These are phyloP conservation scores for Leccinum ochraceum DNA, from an alignment of 768 basidiomycete species.

Conservation along the genomic window DNA sequence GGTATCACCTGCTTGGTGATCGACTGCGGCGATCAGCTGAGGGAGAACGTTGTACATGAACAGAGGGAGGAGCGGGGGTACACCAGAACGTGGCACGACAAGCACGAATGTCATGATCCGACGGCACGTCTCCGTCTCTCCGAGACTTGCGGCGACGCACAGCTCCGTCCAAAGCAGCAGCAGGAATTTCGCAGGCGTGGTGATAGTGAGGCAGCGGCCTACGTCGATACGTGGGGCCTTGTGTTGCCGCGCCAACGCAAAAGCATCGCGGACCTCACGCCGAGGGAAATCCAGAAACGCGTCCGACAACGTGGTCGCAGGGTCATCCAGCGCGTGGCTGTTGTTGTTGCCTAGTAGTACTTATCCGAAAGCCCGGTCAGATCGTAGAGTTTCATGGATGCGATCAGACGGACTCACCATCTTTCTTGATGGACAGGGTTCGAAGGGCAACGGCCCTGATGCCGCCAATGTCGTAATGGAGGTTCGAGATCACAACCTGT, in stretches of 20 bases:
- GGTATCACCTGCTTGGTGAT: conserved; percentile 54
- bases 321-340: conserved; percentile 18
- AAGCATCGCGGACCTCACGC: conserved; percentile 55
- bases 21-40: conserved; percentile 52
- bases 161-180: conserved; percentile 70
- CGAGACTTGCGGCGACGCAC: conserved; percentile 49
- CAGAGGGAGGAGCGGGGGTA: conserved; percentile 69
- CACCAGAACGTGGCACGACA: conserved; percentile 55
- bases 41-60: conserved; percentile 73
- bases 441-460: conserved; percentile 41
- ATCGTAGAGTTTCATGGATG: conserved; percentile 1
- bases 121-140: conserved; percentile 62
- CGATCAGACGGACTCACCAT: conserved; percentile 33
- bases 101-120: conserved; percentile 70
- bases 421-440: conserved; percentile 38
- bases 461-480: conserved; percentile 39
- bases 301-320: conserved; percentile 29
- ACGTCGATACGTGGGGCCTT: conserved; percentile 69
- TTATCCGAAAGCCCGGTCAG: conserved; percentile 7
- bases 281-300: conserved; percentile 56
- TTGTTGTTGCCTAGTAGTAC: conserved; percentile 15
- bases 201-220: conserved; percentile 60
- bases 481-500: conserved; percentile 32
- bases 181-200: conserved; percentile 62
- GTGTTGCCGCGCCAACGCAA: conserved; percentile 57